Evolutionary conservation across 441 rosid genomes (phyloP).

Genomic region (Aquilaria agallochum): DNA sequence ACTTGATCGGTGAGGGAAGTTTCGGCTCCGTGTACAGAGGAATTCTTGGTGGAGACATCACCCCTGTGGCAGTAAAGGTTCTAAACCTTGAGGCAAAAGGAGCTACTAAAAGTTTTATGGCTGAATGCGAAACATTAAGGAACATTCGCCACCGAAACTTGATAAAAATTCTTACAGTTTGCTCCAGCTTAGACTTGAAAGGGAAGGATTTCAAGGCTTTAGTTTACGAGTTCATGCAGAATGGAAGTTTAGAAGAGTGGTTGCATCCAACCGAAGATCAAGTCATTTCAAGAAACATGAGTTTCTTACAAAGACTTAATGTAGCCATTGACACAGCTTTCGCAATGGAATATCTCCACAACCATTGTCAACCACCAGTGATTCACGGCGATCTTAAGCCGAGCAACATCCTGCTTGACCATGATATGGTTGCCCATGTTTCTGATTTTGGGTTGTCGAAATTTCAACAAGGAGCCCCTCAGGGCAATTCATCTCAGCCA

Average conservation of each 20-base stretch:
- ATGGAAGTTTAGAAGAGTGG: conserved; percentile 3
- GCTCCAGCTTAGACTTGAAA: conserved; percentile 1
- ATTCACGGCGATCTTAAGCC: background rate
- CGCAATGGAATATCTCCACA: conserved; percentile 1
- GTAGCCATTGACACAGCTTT: conserved; percentile 2
- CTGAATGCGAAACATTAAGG: conserved; percentile 12
- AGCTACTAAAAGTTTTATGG: conserved; percentile 15
- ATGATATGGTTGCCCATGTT: background rate
- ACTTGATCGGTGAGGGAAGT: conserved; percentile 13
- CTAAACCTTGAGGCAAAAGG: conserved; percentile 12
- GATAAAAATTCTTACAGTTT: conserved; percentile 10
- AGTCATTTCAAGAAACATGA: background rate
- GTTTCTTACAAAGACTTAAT: conserved; percentile 1
- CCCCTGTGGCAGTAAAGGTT: conserved; percentile 9
- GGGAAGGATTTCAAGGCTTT: conserved; percentile 4
- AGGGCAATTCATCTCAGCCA: background rate
- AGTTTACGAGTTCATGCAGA: conserved; percentile 2
- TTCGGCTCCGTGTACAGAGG: conserved; percentile 19
- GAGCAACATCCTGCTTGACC: conserved; percentile 1
- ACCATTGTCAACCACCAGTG: background rate
- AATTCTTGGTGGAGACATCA: background rate
- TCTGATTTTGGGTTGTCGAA: conserved; percentile 5
- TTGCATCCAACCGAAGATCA: background rate
- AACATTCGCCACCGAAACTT: conserved; percentile 9
- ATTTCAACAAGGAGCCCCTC: background rate